These are phyloP conservation scores for Jaapia argillacea DNA, from an alignment of 768 basidiomycete genomes.

Conservation along the genomic window DNA sequence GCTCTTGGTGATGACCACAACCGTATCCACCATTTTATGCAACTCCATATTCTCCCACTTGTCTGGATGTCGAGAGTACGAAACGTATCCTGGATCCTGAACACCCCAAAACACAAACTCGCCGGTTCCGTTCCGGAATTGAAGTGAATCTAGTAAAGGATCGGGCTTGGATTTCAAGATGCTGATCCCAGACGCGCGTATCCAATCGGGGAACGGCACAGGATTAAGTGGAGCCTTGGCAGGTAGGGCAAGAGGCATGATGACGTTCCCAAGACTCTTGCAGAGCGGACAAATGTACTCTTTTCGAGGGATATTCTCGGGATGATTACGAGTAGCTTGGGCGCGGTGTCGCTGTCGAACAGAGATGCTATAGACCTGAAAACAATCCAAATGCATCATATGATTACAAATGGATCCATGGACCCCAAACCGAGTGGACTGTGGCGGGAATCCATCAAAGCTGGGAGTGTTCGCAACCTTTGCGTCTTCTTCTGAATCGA, in stretches of 20 bases:
- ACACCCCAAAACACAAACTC: conserved; percentile 88
- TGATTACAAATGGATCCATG: conserved; percentile 88
- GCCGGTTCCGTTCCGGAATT: conserved; percentile 72
- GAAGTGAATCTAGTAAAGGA: conserved; percentile 56
- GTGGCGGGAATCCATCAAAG: conserved; percentile 66
- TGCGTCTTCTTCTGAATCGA: conserved; percentile 38
- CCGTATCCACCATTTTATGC: conserved; percentile 79
- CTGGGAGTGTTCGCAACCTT: conserved; percentile 31
- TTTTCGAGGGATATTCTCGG: conserved; percentile 86
- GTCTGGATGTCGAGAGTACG: conserved; percentile 41
- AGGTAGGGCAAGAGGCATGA: conserved; percentile 69
- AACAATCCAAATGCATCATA: conserved; percentile 95
- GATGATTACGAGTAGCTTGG: conserved; percentile 88
- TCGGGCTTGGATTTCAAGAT: conserved; percentile 81
- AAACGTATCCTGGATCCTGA: conserved; percentile 63
- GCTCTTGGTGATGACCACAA: conserved; percentile 69
- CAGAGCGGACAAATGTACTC: conserved; percentile 97
- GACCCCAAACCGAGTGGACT: conserved; percentile 75
- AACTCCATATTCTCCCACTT: conserved; percentile 44
- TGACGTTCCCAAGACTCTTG: conserved; percentile 91
- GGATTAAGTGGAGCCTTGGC: conserved; percentile 37
- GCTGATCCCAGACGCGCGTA: conserved; percentile 80
- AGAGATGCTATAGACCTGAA: conserved; percentile 80
- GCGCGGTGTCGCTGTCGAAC: conserved; percentile 80
- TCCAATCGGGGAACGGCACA: conserved; percentile 78